phyloP scores from a whole-genome alignment of 371 early-diverging fungal species.

The Haplosporangium sp. region DNA sequence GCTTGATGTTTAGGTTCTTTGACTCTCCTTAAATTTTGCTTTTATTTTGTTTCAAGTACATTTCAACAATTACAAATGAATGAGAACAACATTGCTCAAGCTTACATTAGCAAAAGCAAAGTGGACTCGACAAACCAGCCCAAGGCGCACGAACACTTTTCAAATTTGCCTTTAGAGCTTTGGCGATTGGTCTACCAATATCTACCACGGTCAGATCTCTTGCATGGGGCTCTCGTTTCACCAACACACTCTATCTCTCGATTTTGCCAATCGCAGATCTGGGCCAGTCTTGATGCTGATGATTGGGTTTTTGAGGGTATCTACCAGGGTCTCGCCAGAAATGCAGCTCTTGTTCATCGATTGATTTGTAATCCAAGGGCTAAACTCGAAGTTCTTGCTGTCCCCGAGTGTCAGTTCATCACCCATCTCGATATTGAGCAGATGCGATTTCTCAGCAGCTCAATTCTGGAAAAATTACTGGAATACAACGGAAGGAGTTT shows the following conservation, averaged over 20 bases:
- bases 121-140: too few species aligned
- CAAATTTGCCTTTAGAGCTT: constrained; percentile 28
- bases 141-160: neutral
- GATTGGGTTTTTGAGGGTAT: constrained; percentile 39
- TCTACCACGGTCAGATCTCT: constrained; percentile 15
- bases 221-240: constrained; percentile 36
- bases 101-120: too few species aligned
- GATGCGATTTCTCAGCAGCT: constrained; percentile 27
- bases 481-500: constrained; percentile 15
- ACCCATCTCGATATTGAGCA: constrained; percentile 35
- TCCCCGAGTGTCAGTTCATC: constrained; percentile 13
- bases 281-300: constrained; percentile 22
- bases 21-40: too few species aligned
- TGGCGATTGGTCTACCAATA: constrained; percentile 31
- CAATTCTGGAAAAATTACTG: constrained; percentile 21
- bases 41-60: too few species aligned
- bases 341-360: constrained; percentile 16
- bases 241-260: constrained; percentile 12
- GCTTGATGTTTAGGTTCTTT: too few species aligned
- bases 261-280: constrained; percentile 43
- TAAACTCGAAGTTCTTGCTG: constrained; percentile 8
- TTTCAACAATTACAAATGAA: too few species aligned
- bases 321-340: constrained; percentile 22
- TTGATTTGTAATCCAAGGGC: constrained; percentile 21
- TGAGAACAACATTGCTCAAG: too few species aligned